Base-by-base conservation (phyloP, 2,329 filamentous ascomycete species). In the Cadophora luteo-olivacea region DNA sequence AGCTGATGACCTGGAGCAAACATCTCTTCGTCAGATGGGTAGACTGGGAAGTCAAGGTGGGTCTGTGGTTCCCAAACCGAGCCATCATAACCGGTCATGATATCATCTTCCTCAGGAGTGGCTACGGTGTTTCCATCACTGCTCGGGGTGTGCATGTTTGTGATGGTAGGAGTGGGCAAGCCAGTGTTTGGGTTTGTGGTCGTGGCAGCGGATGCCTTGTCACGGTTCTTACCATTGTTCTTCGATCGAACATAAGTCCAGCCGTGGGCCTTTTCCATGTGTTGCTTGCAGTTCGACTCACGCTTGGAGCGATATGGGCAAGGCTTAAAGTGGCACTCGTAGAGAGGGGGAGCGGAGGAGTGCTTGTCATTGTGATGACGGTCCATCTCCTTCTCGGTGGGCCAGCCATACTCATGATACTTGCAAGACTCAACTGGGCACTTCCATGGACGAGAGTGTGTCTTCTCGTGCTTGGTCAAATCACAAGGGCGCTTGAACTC, bases 401-500 rank as follows among this genome's bases (percentile, higher is more conserved):
- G 95, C 92, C 95, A 98, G 61, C 96, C 96, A 75, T 92, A 89
- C 41, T 91, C 87, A 79, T 92, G 89, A 80, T 97, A 98, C 79
- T 97, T 97, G 91, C 96, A 98, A 57, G 87, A 89, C 51, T 86
- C 78, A 25, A 92, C 84, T 7, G 89, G 87, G 81, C 96, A 99
- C 84, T 99, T 99, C 92, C 92, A 97, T 11, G 95, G 96, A 45
- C 96, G 92, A 66, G 93, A 94, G 80, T 99, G 96, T 0, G 95
- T 98, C 85, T 98, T 99, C 83, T 97, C 92, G 81, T 99, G 96
- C 85, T 98, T 98, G 73, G 94, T 97, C 68, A 98, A 84, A 79
- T 99, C 96, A 81, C 96, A 98, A n/a, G 93, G 93, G 70, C 96
- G 91, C 82, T 96, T 97, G 84, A 98, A 98, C 80, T 95, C 89